Percentiles rank a stretch among this genome's conserved stretches.
Evolutionary conservation across 306 rosid species (phyloP).

Genomic region (Fragaria iinumae): DNA sequence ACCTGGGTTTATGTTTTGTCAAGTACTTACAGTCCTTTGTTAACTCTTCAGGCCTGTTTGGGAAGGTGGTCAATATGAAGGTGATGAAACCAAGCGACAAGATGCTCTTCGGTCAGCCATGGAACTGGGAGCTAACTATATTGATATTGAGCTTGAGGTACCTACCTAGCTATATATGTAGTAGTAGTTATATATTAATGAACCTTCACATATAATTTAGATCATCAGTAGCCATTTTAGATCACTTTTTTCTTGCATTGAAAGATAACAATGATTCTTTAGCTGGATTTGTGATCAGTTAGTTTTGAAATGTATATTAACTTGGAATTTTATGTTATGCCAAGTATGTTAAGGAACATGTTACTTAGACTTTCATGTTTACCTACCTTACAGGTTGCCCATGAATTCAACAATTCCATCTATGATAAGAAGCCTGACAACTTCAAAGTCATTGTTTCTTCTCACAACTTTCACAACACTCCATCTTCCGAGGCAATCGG

Average conservation of each 20-base stretch:
- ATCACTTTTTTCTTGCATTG: not conserved
- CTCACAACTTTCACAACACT: slow-evolving; percentile 43
- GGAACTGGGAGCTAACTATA: slow-evolving; percentile 42
- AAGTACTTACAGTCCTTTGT: not conserved
- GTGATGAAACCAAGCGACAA: slow-evolving; percentile 42
- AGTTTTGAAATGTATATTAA: not conserved
- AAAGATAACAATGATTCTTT: not conserved
- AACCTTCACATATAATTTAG: not conserved
- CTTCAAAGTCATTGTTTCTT: slow-evolving; percentile 46
- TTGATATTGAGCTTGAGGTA: slow-evolving; percentile 49
- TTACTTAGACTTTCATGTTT: not conserved
- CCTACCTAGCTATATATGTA: not conserved
- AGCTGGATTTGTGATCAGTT: not conserved
- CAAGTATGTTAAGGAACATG: not conserved
- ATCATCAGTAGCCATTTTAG: not conserved
- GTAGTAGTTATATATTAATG: not conserved
- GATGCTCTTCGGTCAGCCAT: slow-evolving; percentile 41
- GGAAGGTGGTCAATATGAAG: slow-evolving; percentile 51
- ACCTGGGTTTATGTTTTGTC: not conserved
- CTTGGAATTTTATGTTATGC: not conserved
- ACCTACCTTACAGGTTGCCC: slow-evolving; percentile 31
- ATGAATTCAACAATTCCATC: slow-evolving; percentile 38
- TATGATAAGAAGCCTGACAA: slow-evolving; percentile 35
- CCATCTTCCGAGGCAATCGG: slow-evolving; percentile 43
- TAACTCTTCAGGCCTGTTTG: slow-evolving; percentile 34